These are phyloP conservation scores for Ogataea siamensis DNA, from an alignment of 805 yeast species.

Conservation along the genomic window DNA sequence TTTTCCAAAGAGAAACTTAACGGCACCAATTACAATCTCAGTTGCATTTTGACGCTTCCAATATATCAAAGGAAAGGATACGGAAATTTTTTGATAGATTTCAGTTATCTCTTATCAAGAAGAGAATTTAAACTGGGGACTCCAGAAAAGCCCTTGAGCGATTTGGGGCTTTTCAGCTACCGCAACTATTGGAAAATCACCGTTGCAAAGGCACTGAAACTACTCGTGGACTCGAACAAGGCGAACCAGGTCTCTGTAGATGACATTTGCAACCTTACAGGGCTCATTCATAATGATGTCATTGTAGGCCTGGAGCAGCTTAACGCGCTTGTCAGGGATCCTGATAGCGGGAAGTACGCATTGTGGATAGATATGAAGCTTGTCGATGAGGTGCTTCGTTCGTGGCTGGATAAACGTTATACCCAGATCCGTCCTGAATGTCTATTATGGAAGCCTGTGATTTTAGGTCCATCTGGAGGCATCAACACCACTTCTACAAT, in stretches of 20 bases:
- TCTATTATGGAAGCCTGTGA: constrained; percentile 77
- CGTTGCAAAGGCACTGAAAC: constrained; percentile 48
- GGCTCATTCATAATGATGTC: constrained; percentile 85
- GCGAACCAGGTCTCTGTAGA: constrained; percentile 47
- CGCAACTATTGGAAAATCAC: constrained; percentile 81
- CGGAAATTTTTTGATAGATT: constrained; percentile 85
- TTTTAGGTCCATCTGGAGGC: constrained; percentile 86
- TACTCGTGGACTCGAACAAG: constrained; percentile 7
- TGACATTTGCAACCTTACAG: constrained; percentile 65
- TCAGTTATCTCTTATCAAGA: constrained; percentile 76
- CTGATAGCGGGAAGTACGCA: constrained; percentile 45
- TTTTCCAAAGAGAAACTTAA: constrained; percentile 85
- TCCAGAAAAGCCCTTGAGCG: constrained; percentile 93
- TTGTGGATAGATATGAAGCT: constrained; percentile 47
- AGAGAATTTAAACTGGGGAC: constrained; percentile 81
- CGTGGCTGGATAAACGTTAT: constrained; percentile 57
- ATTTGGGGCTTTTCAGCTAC: constrained; percentile 81
- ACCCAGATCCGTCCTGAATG: constrained; percentile 48
- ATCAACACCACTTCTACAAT: constrained; percentile 59
- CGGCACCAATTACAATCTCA: constrained; percentile 74
- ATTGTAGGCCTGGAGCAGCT: constrained; percentile 82
- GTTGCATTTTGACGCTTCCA: constrained; percentile 90
- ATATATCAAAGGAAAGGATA: constrained; percentile 84
- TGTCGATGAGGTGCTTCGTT: constrained; percentile 41
- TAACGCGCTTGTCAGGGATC: constrained; percentile 53